These are phyloP conservation scores for Candida saitoana DNA, from an alignment of 805 yeast species.

Conservation along the genomic window DNA sequence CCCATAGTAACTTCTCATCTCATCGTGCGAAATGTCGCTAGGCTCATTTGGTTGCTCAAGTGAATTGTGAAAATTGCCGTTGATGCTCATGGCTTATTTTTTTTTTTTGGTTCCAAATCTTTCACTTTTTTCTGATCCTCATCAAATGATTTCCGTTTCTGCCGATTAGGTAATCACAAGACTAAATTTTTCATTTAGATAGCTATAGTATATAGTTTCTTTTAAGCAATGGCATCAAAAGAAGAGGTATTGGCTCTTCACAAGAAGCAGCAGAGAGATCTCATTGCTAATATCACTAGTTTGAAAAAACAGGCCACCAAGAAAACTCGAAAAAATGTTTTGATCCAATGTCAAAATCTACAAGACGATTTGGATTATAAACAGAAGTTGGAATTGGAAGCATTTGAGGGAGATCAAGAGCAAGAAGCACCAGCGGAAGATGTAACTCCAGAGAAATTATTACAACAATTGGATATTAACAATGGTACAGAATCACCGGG, in stretches of 20 bases:
- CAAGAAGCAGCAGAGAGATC: conserved; percentile 62
- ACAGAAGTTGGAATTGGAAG: conserved; percentile 52
- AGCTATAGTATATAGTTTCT: background rate
- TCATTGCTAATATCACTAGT: conserved; percentile 64
- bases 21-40: no score
- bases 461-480: conserved; percentile 46
- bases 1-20: no score
- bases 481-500: no score
- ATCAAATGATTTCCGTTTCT: no score
- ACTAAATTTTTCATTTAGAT: background rate
- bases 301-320: conserved; percentile 82
- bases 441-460: conserved; percentile 61
- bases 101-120: no score
- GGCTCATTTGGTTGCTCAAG: no score
- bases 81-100: no score
- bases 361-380: conserved; percentile 50
- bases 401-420: conserved; percentile 10
- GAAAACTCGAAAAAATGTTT: conserved; percentile 66
- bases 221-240: conserved; percentile 8
- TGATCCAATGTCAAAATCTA: conserved; percentile 54
- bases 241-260: conserved; percentile 60
- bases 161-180: background rate
- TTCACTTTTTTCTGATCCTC: no score
- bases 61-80: no score
- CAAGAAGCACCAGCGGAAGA: conserved; percentile 23